phyloP scores from a whole-genome alignment of 2,329 filamentous ascomycete species.

The Fusarium robinianum region DNA sequence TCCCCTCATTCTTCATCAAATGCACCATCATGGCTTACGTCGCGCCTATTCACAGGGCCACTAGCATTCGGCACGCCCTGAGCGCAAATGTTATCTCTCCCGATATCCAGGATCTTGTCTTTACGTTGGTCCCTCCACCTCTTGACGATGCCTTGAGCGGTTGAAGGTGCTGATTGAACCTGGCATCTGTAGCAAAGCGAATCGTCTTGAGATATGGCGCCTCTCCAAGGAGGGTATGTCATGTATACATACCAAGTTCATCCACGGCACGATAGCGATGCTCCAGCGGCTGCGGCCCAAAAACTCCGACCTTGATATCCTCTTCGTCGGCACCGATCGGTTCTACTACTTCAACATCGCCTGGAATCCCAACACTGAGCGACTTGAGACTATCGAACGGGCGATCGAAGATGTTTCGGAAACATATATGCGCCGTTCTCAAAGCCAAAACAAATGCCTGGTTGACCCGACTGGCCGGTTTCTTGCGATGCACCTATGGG shows the following conservation, averaged over 20 bases:
- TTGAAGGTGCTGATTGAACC: slow-evolving; percentile 40
- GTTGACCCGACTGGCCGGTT: slow-evolving; percentile 77
- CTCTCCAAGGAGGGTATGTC: slow-evolving; percentile 66
- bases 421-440: slow-evolving; percentile 72
- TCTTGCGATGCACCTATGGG: slow-evolving; percentile 63
- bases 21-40: slow-evolving; percentile 79
- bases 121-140: slow-evolving; percentile 68
- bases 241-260: slow-evolving; percentile 68
- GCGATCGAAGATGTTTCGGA: slow-evolving; percentile 59
- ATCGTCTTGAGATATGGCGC: slow-evolving; percentile 83
- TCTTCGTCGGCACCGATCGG: slow-evolving; percentile 90
- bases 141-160: slow-evolving; percentile 19
- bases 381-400: slow-evolving; percentile 57
- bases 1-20: slow-evolving; percentile 5
- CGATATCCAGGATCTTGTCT: slow-evolving; percentile 79
- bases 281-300: slow-evolving; percentile 78
- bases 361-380: slow-evolving; percentile 68
- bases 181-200: slow-evolving; percentile 68
- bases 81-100: slow-evolving; percentile 75
- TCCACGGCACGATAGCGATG: slow-evolving; percentile 88
- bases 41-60: slow-evolving; percentile 89
- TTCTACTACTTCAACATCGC: slow-evolving; percentile 88
- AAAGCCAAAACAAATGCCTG: slow-evolving; percentile 80
- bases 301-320: slow-evolving; percentile 74
- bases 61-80: slow-evolving; percentile 87